Conservation (phyloP, 2,329 filamentous ascomycete genomes). For the Colletotrichum sp. region DNA sequence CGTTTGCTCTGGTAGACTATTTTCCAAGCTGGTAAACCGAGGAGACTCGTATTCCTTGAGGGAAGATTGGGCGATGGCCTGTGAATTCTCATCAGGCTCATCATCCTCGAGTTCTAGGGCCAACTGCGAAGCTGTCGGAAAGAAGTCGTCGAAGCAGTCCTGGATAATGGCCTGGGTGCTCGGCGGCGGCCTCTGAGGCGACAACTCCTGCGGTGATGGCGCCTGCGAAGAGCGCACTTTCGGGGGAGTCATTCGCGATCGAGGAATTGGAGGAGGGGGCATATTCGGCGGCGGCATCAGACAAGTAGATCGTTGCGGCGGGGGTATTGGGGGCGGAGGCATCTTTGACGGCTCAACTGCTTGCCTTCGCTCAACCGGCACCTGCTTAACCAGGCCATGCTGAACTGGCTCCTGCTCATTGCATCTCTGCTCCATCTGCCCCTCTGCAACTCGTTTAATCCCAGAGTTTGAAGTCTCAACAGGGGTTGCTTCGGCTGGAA, state of each 20-base stretch:
- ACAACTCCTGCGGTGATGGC: conserved; percentile 12
- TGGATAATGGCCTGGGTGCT: conserved; percentile 61
- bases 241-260: not conserved
- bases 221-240: conserved; percentile 20
- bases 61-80: not conserved
- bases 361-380: not conserved
- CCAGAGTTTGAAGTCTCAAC: not conserved
- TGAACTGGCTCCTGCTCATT: not conserved
- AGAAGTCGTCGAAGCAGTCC: conserved; percentile 55
- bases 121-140: conserved; percentile 62
- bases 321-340: not conserved
- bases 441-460: not conserved
- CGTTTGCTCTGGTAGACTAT: not conserved
- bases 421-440: not conserved
- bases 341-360: not conserved
- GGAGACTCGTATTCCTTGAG: too few relatives aligned
- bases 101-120: conserved; percentile 52
- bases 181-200: conserved; percentile 31
- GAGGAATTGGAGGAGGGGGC: not conserved
- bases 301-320: not conserved
- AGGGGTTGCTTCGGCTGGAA: not conserved
- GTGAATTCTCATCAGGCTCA: not conserved
- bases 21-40: not conserved
- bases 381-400: not conserved
- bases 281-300: not conserved